Percentiles rank a stretch among this genome's conserved stretches.
phyloP scores from a whole-genome alignment of 2,329 filamentous ascomycete species.

The Colletotrichum graminicola region DNA sequence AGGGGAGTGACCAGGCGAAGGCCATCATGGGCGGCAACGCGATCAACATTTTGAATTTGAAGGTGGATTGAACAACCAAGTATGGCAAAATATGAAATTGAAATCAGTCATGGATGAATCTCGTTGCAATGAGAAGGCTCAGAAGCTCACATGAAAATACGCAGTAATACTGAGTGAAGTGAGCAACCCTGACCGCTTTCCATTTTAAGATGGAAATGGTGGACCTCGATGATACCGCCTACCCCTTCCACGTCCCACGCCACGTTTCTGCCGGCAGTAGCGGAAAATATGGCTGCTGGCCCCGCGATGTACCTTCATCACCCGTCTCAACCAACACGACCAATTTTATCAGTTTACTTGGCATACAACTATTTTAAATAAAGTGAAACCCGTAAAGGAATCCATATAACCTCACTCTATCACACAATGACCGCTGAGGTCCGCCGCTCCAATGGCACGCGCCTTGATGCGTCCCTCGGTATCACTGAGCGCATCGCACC shows the following conservation, averaged over 20 bases:
- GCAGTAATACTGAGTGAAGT: not conserved
- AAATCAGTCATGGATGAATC: not conserved
- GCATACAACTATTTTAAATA: not conserved
- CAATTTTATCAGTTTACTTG: constrained; percentile 1
- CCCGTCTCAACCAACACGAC: constrained; percentile 13
- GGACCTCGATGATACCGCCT: not conserved
- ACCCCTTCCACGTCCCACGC: not conserved
- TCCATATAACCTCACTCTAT: not conserved
- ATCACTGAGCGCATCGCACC: constrained; percentile 43
- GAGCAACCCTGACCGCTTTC: constrained; percentile 23
- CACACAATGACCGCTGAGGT: constrained; percentile 21
- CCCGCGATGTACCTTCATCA: constrained; percentile 19
- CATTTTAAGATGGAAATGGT: accelerated
- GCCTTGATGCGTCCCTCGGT: constrained; percentile 40
- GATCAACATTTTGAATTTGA: constrained; percentile 58
- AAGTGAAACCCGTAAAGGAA: accelerated
- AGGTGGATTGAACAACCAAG: constrained; percentile 15
- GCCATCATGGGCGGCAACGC: constrained; percentile 73
- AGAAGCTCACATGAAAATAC: constrained; percentile 24
- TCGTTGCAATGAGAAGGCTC: not conserved
- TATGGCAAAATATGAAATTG: not conserved
- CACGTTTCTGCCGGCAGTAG: constrained; percentile 34
- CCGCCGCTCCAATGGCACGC: constrained; percentile 37
- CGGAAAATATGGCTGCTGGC: constrained; percentile 38
- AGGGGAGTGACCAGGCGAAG: constrained; percentile 59